Base-by-base conservation (phyloP, 805 yeast species). In the Spathaspora arborariae region DNA sequence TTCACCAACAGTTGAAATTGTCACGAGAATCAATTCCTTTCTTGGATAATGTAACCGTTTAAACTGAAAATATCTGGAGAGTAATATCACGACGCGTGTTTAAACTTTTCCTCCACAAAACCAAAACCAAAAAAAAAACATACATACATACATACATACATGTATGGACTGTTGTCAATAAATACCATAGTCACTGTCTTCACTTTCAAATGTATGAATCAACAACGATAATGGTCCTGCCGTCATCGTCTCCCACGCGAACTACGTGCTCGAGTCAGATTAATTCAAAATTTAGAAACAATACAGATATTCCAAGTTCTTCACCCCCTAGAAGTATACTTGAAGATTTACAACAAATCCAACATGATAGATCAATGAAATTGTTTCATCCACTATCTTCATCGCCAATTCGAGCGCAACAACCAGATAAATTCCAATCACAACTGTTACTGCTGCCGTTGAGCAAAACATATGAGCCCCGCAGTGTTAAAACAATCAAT, bases 371-470 rank as follows among this genome's bases (percentile, higher is more conserved):
- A 27, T 35, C 48, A 13, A 52, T 42, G 18, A 46, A 45, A 33
- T 36, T 53, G 20, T 42, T 48, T 33, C 49, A 51, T 34, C 63
- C 63, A 2, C 47, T 51, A 41, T 49, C 58, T 7, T 48, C 55
- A 11, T 39, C 46, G 9, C 44, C 49, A 16, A 42, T 34, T 7
- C 42, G 34, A 39, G 21, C 22, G 39, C 4, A 37, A 37, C n/a
- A 19, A 37, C 3, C 24, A 37, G 15, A n/a, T 18, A 20, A 13
- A 10, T 20, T 20, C 4, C 39, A 37, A 13, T 20, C 21, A 18
- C 39, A 37, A 6, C 39, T 37, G 39, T 15, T 37, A 7, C 39
- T 37, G 39, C 39, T 37, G 39, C 39, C 39, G 16, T 15, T 37
- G 16, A 16, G 51, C 39, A 45, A 16, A 16, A 16, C 26, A 13